Percentiles rank a stretch among this genome's conserved stretches.
Evolutionary conservation across 2,329 filamentous ascomycete species (phyloP).

Genomic region (Paecilomyces dactylethromorphus): DNA sequence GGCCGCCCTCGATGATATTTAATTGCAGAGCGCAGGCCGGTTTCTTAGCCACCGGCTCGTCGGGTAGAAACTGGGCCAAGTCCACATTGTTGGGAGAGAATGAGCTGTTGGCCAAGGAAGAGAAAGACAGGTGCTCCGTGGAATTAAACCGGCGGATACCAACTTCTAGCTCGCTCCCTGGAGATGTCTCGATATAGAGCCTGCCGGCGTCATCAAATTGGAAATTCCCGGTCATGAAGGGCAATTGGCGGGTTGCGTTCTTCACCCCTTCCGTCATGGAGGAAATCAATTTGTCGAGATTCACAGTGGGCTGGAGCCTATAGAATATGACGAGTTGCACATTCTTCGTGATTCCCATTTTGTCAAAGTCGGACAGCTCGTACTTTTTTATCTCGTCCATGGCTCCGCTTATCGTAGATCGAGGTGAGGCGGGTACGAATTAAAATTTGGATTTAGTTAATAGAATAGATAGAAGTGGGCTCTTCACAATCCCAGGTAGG

Average conservation of each 20-base stretch:
- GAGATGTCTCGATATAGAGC: constrained; percentile 6
- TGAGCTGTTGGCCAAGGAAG: background rate
- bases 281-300: constrained; percentile 5
- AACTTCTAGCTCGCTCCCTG: background rate
- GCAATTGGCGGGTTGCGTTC: constrained; percentile 11
- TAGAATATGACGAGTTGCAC: constrained; percentile 16
- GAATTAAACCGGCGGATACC: background rate
- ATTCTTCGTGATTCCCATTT: constrained; percentile 10
- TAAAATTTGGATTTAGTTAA: background rate
- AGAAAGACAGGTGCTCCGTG: background rate
- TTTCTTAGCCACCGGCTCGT: constrained; percentile 2
- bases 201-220: constrained; percentile 8
- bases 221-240: constrained; percentile 15
- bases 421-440: background rate
- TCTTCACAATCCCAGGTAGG: background rate
- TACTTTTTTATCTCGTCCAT: constrained; percentile 1
- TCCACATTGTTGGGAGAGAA: background rate
- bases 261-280: constrained; percentile 12
- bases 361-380: constrained; percentile 17
- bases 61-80: constrained; percentile 5
- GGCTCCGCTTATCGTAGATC: background rate
- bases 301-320: constrained; percentile 6
- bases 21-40: constrained; percentile 15
- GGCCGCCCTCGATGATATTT: constrained; percentile 13
- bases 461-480: background rate